Percentiles rank a stretch among this genome's conserved stretches.
These are phyloP conservation scores for Calycina herbarum DNA, from an alignment of 2,329 filamentous ascomycete genomes.

Conservation along the genomic window DNA sequence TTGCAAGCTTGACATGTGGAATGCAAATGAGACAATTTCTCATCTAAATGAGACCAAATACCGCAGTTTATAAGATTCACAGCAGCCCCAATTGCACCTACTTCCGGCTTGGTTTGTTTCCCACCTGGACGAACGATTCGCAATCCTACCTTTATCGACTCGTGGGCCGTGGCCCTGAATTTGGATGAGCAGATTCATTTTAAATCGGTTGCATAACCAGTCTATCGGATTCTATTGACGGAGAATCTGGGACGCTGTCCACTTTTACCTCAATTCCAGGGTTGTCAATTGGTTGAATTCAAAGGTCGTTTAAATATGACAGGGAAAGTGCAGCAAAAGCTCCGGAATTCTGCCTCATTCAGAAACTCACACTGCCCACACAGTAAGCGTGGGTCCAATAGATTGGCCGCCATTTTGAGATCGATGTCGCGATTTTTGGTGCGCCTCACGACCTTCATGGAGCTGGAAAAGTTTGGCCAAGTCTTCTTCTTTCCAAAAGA, in stretches of 20 bases:
- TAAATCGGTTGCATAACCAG: not conserved
- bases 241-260: not conserved
- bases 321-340: not conserved
- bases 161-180: not conserved
- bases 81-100: not conserved
- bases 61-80: not conserved
- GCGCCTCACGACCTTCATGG: not conserved
- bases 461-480: not conserved
- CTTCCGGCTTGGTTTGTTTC: not conserved
- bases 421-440: not conserved
- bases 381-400: not conserved
- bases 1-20: constrained; percentile 9
- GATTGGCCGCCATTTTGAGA: not conserved
- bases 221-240: not conserved
- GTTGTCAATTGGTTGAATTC: constrained; percentile 2
- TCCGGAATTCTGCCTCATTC: not conserved
- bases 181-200: not conserved
- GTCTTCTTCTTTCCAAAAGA: not conserved
- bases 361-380: not conserved
- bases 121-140: not conserved
- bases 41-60: not conserved
- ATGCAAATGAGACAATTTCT: not conserved
- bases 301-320: not conserved
- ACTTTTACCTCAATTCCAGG: not conserved
- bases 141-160: not conserved